Evolutionary conservation across 345 rosid genomes (phyloP).

Genomic region (Kernera saxatilis): DNA sequence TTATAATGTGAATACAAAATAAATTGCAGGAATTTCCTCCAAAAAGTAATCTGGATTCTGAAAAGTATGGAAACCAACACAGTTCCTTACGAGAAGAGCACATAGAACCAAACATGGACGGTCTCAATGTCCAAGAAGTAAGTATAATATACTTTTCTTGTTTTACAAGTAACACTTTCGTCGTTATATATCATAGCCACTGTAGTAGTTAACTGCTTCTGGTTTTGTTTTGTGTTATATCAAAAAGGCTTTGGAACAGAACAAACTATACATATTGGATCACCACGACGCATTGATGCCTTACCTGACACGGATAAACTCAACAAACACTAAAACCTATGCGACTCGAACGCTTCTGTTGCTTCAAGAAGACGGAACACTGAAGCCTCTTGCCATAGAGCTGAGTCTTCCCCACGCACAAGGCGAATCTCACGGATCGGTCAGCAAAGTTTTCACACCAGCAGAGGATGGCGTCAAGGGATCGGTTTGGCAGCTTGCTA

Average conservation of each 20-base stretch:
- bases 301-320: constrained; percentile 56
- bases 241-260: constrained; percentile 49
- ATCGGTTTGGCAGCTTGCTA: constrained; percentile 83
- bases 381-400: constrained; percentile 82
- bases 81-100: constrained; percentile 52
- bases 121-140: constrained; percentile 54
- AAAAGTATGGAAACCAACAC: constrained; percentile 55
- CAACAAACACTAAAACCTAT: constrained; percentile 75
- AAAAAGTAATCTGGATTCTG: constrained; percentile 52
- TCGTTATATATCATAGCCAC: background rate
- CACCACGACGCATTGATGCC: constrained; percentile 84
- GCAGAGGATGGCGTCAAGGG: constrained; percentile 53
- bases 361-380: constrained; percentile 59
- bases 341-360: constrained; percentile 71
- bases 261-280: constrained; percentile 64
- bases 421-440: constrained; percentile 60
- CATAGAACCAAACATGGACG: constrained; percentile 56
- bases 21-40: constrained; percentile 73
- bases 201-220: background rate
- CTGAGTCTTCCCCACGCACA: constrained; percentile 86
- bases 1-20: background rate
- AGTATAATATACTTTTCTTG: background rate
- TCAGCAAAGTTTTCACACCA: constrained; percentile 71
- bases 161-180: background rate
- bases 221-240: background rate